phyloP scores from a whole-genome alignment of 305 asterid genomes.

The Solanum chacoense region DNA sequence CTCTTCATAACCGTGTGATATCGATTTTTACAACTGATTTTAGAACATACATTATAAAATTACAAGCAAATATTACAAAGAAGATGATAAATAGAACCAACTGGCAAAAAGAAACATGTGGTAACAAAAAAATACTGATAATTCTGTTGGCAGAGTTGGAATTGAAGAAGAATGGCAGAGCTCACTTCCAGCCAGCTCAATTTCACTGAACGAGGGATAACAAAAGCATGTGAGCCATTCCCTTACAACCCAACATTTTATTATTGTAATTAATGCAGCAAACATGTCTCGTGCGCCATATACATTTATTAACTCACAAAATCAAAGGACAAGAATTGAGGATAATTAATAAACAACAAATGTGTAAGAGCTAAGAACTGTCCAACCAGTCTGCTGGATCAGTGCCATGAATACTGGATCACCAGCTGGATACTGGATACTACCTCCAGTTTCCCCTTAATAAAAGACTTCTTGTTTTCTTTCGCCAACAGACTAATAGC shows the following conservation, averaged over 20 bases:
- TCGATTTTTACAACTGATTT: neutral
- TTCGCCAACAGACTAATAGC: neutral
- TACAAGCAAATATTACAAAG: neutral
- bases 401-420: neutral
- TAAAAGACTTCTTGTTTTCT: neutral
- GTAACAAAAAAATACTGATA: neutral
- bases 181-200: neutral
- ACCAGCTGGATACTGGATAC: neutral
- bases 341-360: neutral
- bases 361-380: neutral
- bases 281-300: neutral
- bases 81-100: neutral
- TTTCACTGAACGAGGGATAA: conserved; percentile 3
- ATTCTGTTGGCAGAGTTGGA: neutral
- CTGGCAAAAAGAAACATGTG: neutral
- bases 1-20: neutral
- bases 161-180: neutral
- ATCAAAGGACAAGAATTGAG: neutral
- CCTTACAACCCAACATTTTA: conserved; percentile 1
- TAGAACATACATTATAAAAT: neutral
- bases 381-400: neutral
- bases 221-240: conserved; percentile 6
- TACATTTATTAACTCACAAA: neutral
- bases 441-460: neutral
- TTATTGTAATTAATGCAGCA: neutral